Evolutionary conservation across 2,329 filamentous ascomycete species (phyloP), one percentile per base, ranked within the genome.

Genomic region (Colletotrichum zoysiae): DNA sequence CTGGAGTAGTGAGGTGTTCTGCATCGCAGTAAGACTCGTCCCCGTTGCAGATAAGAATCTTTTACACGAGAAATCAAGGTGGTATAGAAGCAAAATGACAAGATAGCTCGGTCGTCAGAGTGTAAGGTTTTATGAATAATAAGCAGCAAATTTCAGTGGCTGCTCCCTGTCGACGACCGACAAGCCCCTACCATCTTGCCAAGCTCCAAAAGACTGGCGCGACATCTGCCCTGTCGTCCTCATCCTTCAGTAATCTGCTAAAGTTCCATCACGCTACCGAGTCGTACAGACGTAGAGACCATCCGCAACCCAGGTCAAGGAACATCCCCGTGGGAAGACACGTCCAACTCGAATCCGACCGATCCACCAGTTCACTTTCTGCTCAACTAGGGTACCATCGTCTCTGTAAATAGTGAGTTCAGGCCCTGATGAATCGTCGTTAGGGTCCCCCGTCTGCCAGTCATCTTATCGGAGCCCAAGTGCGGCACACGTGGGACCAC

Each of bases 401-500:
- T 5, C 11, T 42, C n/a, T 5, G 40, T 44, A 30, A 30, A 4
- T 30, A 48, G 5, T 50, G 7, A 11, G 26, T 26, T 18, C 1
- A 7, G 6, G 14, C 18, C 3, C 16, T 18, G 1, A 5, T 55
- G 48, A 33, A 8, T 60, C 11, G 9, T 60, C 5, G 58, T 30
- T 8, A 26, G 42, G 1, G n/a, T 12, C 40, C 5, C 26, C 8
- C 42, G 0, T 44, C 42, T 20, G 20, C 40, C 30, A 20, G 35
- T 14, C 42, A 7, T 53, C 68, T 68, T 71, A 71, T 68, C 65
- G 38, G 58, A 63, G 20, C 20, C 42, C 30, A 9, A 70, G 23
- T 62, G 20, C 12, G 33, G 35, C 48, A 12, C 16, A 3, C 26
- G 26, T 51, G 44, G 26, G 20, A 38, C 16, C n/a, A 12, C 46